These are phyloP conservation scores for Telopea speciosissima DNA, from an alignment of 177 flowering plant genomes.

Conservation along the genomic window DNA sequence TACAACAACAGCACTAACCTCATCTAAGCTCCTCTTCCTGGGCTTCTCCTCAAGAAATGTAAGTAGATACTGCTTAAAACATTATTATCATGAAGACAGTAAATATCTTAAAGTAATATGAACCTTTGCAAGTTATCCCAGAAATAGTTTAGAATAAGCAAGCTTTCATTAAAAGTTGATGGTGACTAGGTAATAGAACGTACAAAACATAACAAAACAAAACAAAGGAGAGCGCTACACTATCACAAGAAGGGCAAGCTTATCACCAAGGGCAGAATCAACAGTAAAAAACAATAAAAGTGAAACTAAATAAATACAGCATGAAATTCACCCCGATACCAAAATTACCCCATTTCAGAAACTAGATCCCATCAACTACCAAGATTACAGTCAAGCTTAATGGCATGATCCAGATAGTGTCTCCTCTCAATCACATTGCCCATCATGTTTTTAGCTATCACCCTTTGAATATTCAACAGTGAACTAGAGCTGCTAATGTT, in stretches of 20 bases:
- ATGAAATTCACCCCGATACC: not conserved
- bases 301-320: not conserved
- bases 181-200: not conserved
- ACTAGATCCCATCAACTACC: not conserved
- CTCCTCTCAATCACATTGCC: too few species aligned
- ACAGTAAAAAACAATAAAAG: not conserved
- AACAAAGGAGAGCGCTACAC: not conserved
- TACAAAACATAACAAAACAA: not conserved
- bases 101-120: not conserved
- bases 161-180: too few species aligned
- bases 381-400: not conserved
- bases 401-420: too few species aligned
- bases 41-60: constrained; percentile 44
- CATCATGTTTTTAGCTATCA: too few species aligned
- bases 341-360: not conserved
- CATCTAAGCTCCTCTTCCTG: constrained; percentile 31
- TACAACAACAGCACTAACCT: constrained; percentile 35
- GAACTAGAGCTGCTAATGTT: too few species aligned
- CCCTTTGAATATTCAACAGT: too few species aligned
- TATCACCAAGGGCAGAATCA: not conserved
- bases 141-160: not conserved
- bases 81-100: not conserved
- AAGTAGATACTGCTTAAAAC: constrained; percentile 42
- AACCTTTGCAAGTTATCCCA: not conserved
- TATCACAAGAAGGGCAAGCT: not conserved